phyloP scores from a whole-genome alignment of 2,329 filamentous ascomycete genomes.

The Alternaria alternata region DNA sequence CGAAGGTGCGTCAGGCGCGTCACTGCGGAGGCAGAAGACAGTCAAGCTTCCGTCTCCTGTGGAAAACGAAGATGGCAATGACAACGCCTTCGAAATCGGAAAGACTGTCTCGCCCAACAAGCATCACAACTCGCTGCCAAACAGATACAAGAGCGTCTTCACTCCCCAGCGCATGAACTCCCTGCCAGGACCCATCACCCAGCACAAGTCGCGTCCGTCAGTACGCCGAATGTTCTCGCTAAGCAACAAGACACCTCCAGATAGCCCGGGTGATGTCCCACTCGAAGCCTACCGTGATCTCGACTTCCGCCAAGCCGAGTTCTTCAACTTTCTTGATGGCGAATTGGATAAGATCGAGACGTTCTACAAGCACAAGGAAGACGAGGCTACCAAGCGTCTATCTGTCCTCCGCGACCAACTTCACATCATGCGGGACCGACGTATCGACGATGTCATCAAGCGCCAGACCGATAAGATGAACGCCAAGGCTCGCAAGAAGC shows the following conservation, averaged over 20 bases:
- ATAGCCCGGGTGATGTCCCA: slow-evolving; percentile 57
- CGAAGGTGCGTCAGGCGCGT: slow-evolving; percentile 21
- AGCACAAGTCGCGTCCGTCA: slow-evolving; percentile 45
- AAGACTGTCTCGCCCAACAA: slow-evolving; percentile 48
- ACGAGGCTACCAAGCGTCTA: slow-evolving; percentile 79
- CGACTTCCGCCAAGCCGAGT: slow-evolving; percentile 79
- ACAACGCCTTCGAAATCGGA: slow-evolving; percentile 56
- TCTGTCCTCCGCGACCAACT: slow-evolving; percentile 79
- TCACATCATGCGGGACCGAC: slow-evolving; percentile 88
- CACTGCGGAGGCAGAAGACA: slow-evolving; percentile 27
- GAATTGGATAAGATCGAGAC: slow-evolving; percentile 91
- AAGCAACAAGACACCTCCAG: slow-evolving; percentile 49
- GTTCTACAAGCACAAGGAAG: slow-evolving; percentile 89
- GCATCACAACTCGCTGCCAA: slow-evolving; percentile 38
- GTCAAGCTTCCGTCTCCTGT: slow-evolving; percentile 28
- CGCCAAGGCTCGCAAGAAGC: slow-evolving; percentile 33
- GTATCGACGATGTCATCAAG: slow-evolving; percentile 74
- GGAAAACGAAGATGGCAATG: slow-evolving; percentile 38
- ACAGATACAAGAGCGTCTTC: slow-evolving; percentile 49
- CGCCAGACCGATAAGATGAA: slow-evolving; percentile 50
- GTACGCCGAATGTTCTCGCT: slow-evolving; percentile 54
- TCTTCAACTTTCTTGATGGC: slow-evolving; percentile 82
- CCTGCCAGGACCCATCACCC: slow-evolving; percentile 36
- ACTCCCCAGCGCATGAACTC: slow-evolving; percentile 54
- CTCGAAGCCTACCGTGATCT: slow-evolving; percentile 69